These are phyloP conservation scores for Parascedosporium putredinis DNA, from an alignment of 2,329 filamentous ascomycete species.

Conservation along the genomic window DNA sequence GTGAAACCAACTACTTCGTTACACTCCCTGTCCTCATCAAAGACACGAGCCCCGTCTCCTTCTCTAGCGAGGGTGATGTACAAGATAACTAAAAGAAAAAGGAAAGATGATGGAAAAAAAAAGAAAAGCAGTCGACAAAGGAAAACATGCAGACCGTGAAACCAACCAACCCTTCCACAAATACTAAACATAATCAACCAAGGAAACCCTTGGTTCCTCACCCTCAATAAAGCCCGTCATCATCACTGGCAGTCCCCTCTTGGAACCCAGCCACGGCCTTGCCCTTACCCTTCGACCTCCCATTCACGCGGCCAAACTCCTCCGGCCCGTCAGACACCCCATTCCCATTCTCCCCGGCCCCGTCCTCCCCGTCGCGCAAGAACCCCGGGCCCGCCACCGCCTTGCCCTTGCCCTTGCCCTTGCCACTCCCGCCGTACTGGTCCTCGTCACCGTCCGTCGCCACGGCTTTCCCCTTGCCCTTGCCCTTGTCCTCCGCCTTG, in stretches of 20 bases:
- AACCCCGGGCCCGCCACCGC: constrained; percentile 6
- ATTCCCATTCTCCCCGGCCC: constrained; percentile 49
- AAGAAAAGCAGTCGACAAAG: too few relatives aligned
- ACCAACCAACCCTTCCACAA: neutral
- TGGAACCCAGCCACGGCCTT: constrained; percentile 43
- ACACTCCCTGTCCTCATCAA: too few relatives aligned
- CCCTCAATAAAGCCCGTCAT: constrained; percentile 44
- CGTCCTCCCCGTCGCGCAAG: constrained; percentile 44
- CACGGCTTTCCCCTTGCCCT: constrained; percentile 21
- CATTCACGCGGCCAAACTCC: constrained; percentile 21
- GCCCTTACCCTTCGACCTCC: constrained; percentile 39
- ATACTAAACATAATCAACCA: neutral
- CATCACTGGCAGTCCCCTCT: constrained; percentile 43
- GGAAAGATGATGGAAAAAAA: too few relatives aligned
- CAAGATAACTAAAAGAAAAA: too few relatives aligned
- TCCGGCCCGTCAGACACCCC: too few relatives aligned
- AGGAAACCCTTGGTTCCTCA: neutral
- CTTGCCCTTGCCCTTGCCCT: constrained; percentile 25
- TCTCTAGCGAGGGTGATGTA: too few relatives aligned
- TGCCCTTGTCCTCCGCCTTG: neutral
- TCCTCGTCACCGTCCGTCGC: neutral
- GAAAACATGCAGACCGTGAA: too few relatives aligned
- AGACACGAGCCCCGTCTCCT: too few relatives aligned
- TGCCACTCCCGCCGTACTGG: too few relatives aligned
- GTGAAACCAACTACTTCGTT: too few relatives aligned